phyloP scores from a whole-genome alignment of 1,284 basidiomycete genomes.

The Vanrija pseudolonga region DNA sequence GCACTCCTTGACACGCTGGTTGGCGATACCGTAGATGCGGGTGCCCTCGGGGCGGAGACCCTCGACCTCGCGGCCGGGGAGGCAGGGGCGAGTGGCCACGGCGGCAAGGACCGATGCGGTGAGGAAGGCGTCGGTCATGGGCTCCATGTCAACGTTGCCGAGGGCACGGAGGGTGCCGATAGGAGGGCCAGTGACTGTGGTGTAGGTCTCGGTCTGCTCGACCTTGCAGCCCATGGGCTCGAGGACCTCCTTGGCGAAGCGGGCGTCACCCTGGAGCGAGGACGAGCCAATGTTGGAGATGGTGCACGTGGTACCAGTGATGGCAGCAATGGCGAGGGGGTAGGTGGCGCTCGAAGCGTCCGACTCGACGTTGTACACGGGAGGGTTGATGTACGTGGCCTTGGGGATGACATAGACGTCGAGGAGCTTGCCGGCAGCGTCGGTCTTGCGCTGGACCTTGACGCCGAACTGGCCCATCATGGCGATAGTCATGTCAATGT shows the following conservation, averaged over 20 bases:
- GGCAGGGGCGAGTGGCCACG: constrained; percentile 62
- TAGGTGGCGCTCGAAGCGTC: constrained; percentile 97
- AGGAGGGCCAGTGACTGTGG: constrained; percentile 88
- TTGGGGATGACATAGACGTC: constrained; percentile 87
- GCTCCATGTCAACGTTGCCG: constrained; percentile 93
- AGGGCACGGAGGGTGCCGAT: constrained; percentile 75
- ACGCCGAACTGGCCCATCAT: constrained; percentile 98
- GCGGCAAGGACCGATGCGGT: constrained; percentile 90
- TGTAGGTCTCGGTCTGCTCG: constrained; percentile 78
- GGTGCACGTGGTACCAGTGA: constrained; percentile 91
- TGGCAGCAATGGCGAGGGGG: constrained; percentile 92
- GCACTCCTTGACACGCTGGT: constrained; percentile 98
- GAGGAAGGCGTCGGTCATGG: constrained; percentile 99
- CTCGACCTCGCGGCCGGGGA: constrained; percentile 41
- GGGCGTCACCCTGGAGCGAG: constrained; percentile 92
- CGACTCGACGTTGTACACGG: constrained; percentile 84
- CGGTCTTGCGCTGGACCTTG: constrained; percentile 66
- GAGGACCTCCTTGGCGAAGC: constrained; percentile 89
- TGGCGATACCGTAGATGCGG: constrained; percentile 91
- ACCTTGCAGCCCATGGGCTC: constrained; percentile 93
- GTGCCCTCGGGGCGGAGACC: constrained; percentile 56
- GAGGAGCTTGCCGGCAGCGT: constrained; percentile 62
- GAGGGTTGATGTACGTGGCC: constrained; percentile 73
- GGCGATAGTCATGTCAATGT: constrained; percentile 99
- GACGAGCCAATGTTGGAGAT: constrained; percentile 85